Percentiles rank a stretch among this genome's conserved stretches.
phyloP scores from a whole-genome alignment of 2,329 filamentous ascomycete species.

The Stagonosporopsis rhizophila region DNA sequence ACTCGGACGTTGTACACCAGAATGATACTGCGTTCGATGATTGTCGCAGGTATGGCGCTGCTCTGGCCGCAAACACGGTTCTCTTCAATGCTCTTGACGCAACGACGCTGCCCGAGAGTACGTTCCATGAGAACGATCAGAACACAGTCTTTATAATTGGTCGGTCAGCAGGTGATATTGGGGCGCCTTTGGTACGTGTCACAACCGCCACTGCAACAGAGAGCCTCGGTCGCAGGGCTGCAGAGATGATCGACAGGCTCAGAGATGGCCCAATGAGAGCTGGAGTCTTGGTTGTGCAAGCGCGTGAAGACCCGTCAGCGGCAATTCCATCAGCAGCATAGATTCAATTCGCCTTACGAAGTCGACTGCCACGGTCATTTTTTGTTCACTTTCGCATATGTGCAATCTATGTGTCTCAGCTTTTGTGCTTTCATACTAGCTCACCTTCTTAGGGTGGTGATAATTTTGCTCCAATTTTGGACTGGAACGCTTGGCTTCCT shows the following conservation, averaged over 20 bases:
- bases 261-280: not conserved
- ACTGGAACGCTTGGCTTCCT: too few relatives aligned
- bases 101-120: not conserved
- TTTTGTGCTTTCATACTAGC: too few relatives aligned
- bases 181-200: not conserved
- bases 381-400: too few relatives aligned
- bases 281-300: not conserved
- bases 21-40: not conserved
- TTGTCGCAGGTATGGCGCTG: not conserved
- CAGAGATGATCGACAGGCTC: not conserved
- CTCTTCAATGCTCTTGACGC: not conserved
- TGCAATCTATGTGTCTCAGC: too few relatives aligned
- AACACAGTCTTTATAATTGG: not conserved
- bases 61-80: not conserved
- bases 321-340: not conserved
- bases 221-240: not conserved
- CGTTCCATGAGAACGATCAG: not conserved
- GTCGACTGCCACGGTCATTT: not conserved
- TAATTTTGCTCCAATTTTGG: too few relatives aligned
- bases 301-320: not conserved
- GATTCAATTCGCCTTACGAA: not conserved
- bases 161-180: not conserved
- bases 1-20: not conserved
- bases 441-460: too few relatives aligned
- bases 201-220: not conserved